Evolutionary conservation across 768 basidiomycete species (phyloP).

Genomic region (Leccinum imitatum): DNA sequence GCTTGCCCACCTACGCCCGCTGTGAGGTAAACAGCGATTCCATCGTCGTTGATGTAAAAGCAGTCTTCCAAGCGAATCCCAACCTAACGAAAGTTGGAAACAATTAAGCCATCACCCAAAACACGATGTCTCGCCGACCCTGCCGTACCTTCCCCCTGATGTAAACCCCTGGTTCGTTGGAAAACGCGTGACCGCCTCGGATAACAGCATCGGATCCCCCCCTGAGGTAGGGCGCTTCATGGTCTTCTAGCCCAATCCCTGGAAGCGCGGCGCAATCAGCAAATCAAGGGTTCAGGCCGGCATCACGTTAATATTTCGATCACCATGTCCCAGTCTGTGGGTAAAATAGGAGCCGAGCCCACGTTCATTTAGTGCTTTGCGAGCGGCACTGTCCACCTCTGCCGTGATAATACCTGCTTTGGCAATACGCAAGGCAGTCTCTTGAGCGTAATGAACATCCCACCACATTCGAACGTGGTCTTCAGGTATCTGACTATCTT

Average conservation of each 20-base stretch:
- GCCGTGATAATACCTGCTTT: slow-evolving; percentile 47
- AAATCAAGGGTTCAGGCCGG: slow-evolving; percentile 14
- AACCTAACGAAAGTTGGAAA: slow-evolving; percentile 41
- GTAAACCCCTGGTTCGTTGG: slow-evolving; percentile 79
- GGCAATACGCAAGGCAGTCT: slow-evolving; percentile 48
- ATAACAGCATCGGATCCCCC: slow-evolving; percentile 64
- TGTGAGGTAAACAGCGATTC: slow-evolving; percentile 59
- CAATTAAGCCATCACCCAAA: slow-evolving; percentile 4
- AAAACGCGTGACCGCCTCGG: slow-evolving; percentile 69
- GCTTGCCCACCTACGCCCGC: slow-evolving; percentile 62
- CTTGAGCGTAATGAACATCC: slow-evolving; percentile 63
- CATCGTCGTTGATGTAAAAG: slow-evolving; percentile 61
- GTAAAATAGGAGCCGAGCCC: slow-evolving; percentile 67
- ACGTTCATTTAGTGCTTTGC: slow-evolving; percentile 41
- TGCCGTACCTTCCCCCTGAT: slow-evolving; percentile 58
- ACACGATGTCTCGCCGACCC: background rate
- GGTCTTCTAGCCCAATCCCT: slow-evolving; percentile 85
- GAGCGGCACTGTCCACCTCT: slow-evolving; percentile 64
- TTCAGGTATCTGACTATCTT: slow-evolving; percentile 51
- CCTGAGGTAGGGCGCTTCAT: slow-evolving; percentile 78
- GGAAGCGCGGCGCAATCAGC: slow-evolving; percentile 6
- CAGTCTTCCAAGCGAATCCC: slow-evolving; percentile 87
- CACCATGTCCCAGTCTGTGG: slow-evolving; percentile 80
- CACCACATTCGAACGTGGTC: slow-evolving; percentile 62
- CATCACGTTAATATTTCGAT: slow-evolving; percentile 17